Evolutionary conservation across 2,329 filamentous ascomycete species (phyloP), one percentile per base, ranked within the genome.

Genomic region (Chrysoporthe austroafricana): DNA sequence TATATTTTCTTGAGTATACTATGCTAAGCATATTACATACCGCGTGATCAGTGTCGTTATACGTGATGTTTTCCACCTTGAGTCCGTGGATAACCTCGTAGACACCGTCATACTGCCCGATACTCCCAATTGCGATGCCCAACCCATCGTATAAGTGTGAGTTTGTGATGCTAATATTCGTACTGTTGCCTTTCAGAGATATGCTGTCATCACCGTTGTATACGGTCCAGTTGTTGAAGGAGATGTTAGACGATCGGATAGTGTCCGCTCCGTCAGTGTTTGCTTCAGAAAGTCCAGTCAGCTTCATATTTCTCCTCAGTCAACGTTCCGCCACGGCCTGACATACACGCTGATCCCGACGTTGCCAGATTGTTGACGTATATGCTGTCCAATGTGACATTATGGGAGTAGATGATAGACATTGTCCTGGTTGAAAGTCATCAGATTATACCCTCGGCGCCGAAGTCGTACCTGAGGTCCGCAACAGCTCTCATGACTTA

Each of bases 71-170:
- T 2, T 77, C 73, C 0, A 77, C 79, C 0, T 70, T 75, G 42
- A 84, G 69, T 36, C 80, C 77, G 64, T 83, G 77, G 4, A 85
- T 77, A 2, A 77, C 79, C 65, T 84, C 81, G 59, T 79, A 80
- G 0, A 73, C 70, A n/a, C 73, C 78, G 0, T 79, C 76, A 64
- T 82, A 83, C 70, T 85, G 83, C 0, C 83, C 83, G 21, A 85
- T 83, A 32, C 78, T 81, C 0, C 83, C 83, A 5, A 85, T 74
- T 0, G 84, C 81, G 21, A 84, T 77, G 0, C 82, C 82, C 0
- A 77, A 70, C 0, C 82, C 82, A 18, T 77, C 75, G 69, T 79
- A 77, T 69, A 83, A 82, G 1, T 69, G 74, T 13, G 74, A 78
- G 67, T 84, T 77, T 8, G 74, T 76, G 65, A 84, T 71, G 16